Conservation (phyloP, 345 rosid species). For the Combretum micranthum region DNA sequence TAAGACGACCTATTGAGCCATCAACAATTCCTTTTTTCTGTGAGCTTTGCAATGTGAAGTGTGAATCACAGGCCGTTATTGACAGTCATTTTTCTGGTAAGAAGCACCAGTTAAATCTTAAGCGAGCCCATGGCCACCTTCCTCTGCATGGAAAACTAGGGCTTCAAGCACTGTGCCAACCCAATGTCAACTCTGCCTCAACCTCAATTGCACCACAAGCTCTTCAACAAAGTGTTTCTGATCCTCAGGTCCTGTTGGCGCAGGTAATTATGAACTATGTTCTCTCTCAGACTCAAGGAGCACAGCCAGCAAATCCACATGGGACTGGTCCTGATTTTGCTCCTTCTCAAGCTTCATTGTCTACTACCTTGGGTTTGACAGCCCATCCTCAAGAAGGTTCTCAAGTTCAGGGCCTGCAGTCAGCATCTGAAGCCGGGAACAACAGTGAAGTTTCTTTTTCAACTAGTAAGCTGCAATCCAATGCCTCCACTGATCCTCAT, state of each 20-base stretch:
- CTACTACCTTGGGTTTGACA: no score
- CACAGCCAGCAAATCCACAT: not conserved
- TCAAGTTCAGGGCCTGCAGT: no score
- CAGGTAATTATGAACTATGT: slow-evolving; percentile 26
- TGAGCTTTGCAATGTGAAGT: slow-evolving; percentile 32
- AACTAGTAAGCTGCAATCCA: no score
- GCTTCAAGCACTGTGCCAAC: slow-evolving; percentile 24
- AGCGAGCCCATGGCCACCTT: slow-evolving; percentile 23
- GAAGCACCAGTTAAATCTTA: slow-evolving; percentile 28
- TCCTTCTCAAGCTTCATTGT: no score
- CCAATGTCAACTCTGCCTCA: slow-evolving; percentile 15
- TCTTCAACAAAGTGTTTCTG: slow-evolving; percentile 20
- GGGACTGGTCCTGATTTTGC: no score
- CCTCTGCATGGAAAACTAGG: slow-evolving; percentile 24
- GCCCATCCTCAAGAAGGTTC: no score
- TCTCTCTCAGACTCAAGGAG: slow-evolving; percentile 20
- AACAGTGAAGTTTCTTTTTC: no score
- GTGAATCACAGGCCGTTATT: slow-evolving; percentile 28
- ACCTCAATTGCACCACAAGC: slow-evolving; percentile 18
- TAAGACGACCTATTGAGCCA: slow-evolving; percentile 18
- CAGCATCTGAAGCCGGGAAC: no score
- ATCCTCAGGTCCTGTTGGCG: slow-evolving; percentile 38
- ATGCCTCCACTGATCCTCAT: no score
- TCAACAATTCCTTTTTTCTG: slow-evolving; percentile 23
- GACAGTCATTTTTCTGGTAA: slow-evolving; percentile 33